phyloP scores from a whole-genome alignment of 2,329 filamentous ascomycete genomes.

The Herpomyces periplanetae region DNA sequence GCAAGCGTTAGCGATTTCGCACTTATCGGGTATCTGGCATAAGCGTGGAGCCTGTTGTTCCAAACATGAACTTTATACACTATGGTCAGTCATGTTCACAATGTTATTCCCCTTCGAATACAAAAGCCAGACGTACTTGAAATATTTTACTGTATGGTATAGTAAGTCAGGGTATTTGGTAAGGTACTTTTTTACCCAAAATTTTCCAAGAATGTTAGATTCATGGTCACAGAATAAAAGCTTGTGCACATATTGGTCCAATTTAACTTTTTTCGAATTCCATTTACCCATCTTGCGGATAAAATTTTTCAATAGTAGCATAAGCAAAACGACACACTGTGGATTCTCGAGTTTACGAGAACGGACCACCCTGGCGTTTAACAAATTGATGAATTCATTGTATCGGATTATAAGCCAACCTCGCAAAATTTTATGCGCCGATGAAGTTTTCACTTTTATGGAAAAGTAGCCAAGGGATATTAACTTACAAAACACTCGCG shows the following conservation, averaged over 20 bases:
- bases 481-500: slow-evolving; percentile 46
- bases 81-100: slow-evolving; percentile 17
- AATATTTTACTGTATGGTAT: no score
- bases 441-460: slow-evolving; percentile 20
- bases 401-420: slow-evolving; percentile 40
- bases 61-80: slow-evolving; percentile 24
- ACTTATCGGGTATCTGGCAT: slow-evolving; percentile 19
- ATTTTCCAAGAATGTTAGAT: slow-evolving; percentile 43
- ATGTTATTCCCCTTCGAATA: no score
- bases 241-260: slow-evolving; percentile 8
- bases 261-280: not conserved
- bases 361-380: no score
- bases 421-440: slow-evolving; percentile 32
- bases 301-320: slow-evolving; percentile 19
- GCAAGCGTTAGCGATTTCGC: slow-evolving; percentile 26
- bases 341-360: no score
- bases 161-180: no score
- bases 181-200: no score
- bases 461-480: slow-evolving; percentile 30
- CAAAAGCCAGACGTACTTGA: no score
- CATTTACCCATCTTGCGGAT: slow-evolving; percentile 10
- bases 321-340: slow-evolving; percentile 17
- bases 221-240: slow-evolving; percentile 42
- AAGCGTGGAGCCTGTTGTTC: slow-evolving; percentile 17
- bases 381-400: slow-evolving; percentile 24